Percentiles rank a stretch among this genome's conserved stretches.
Evolutionary conservation across 169 alveolate genomes (phyloP).

Genomic region (Perkinsus olseni): DNA sequence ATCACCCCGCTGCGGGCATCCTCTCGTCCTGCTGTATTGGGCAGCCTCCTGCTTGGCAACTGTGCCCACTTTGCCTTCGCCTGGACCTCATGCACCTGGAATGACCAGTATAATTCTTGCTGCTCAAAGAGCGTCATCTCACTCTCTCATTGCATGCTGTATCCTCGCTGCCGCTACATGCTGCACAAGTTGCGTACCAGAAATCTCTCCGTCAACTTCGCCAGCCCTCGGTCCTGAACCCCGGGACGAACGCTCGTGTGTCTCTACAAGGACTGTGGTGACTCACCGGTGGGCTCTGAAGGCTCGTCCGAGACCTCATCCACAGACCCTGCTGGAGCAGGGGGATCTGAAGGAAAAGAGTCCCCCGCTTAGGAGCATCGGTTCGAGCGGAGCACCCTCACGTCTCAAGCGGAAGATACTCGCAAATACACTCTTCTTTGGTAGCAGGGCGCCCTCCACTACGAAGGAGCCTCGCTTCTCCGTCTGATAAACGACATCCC

Average conservation of each 20-base stretch:
- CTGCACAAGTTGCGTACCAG: background rate
- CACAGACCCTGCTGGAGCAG: background rate
- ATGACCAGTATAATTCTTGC: background rate
- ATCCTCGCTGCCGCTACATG: background rate
- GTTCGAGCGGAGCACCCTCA: too few relatives aligned
- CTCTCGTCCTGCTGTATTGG: background rate
- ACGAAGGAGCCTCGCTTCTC: too few relatives aligned
- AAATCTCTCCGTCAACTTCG: background rate
- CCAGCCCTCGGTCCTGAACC: background rate
- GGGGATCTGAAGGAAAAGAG: background rate
- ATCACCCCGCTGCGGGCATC: background rate
- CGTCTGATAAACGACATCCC: too few relatives aligned
- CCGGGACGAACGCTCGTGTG: background rate
- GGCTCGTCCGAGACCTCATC: background rate
- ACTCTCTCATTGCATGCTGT: background rate
- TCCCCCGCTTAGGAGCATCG: too few relatives aligned
- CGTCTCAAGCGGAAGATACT: too few relatives aligned
- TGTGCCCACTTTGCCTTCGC: background rate
- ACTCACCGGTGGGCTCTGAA: background rate
- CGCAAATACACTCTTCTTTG: too few relatives aligned
- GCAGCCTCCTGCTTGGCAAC: background rate
- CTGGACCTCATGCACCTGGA: background rate
- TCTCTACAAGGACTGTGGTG: too few relatives aligned
- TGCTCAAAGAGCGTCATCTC: background rate
- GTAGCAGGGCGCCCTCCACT: too few relatives aligned